Evolutionary conservation across 108 stramenopile species (phyloP).

Genomic region (Cyclotella baltica): DNA sequence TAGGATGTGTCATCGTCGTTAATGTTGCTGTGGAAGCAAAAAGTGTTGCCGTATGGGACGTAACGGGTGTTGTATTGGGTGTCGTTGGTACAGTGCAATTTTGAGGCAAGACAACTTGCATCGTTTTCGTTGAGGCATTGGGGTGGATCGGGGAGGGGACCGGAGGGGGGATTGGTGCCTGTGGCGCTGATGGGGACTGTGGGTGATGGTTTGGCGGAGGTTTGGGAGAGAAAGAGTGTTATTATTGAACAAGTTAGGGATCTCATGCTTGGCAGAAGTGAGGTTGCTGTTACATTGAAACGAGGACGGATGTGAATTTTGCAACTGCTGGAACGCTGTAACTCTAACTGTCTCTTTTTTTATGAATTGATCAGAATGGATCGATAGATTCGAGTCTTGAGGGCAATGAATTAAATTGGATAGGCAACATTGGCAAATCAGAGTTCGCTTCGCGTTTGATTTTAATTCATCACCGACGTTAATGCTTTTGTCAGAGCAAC

Average conservation of each 20-base stretch:
- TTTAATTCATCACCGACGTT: background rate
- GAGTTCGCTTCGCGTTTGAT: conserved; percentile 3
- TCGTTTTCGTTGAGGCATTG: background rate
- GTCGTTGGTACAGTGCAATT: background rate
- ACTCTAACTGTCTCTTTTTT: too few relatives aligned
- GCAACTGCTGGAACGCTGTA: too few relatives aligned
- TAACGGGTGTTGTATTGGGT: background rate
- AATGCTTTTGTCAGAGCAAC: background rate
- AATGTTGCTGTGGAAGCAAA: conserved; percentile 1
- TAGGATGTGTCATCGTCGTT: conserved; percentile 2
- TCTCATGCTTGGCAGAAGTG: too few relatives aligned
- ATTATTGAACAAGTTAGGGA: too few relatives aligned
- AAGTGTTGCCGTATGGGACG: background rate
- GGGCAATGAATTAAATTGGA: too few relatives aligned
- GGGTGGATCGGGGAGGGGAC: conserved; percentile 15
- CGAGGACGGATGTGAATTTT: too few relatives aligned
- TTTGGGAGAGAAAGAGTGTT: background rate
- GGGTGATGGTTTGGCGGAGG: background rate
- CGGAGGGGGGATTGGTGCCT: background rate
- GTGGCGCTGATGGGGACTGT: background rate
- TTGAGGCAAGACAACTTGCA: background rate
- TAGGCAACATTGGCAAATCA: too few relatives aligned
- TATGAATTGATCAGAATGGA: too few relatives aligned
- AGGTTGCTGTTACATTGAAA: too few relatives aligned
- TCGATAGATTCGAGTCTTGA: background rate